These are phyloP conservation scores for Pholiota microspora DNA, from an alignment of 768 basidiomycete genomes.

Conservation along the genomic window DNA sequence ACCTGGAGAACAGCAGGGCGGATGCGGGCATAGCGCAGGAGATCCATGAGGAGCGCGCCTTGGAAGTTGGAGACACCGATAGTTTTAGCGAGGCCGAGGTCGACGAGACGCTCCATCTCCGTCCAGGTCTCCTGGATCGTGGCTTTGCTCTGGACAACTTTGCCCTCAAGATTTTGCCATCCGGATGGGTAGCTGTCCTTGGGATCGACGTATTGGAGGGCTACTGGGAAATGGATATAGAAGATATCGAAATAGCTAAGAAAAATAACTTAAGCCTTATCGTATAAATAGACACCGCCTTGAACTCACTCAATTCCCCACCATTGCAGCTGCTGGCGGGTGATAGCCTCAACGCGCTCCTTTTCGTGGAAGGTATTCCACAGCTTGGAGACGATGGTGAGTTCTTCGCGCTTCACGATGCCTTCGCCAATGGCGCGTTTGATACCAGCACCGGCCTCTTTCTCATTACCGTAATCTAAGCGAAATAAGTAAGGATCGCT, in stretches of 20 bases:
- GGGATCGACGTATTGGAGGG: constrained; percentile 80
- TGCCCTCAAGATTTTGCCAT: constrained; percentile 75
- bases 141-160: constrained; percentile 62
- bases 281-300: background rate
- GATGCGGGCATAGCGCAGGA: constrained; percentile 76
- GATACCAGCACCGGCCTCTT: constrained; percentile 79
- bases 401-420: constrained; percentile 20
- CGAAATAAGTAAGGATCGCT: background rate
- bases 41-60: constrained; percentile 69
- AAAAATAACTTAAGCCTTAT: background rate
- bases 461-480: constrained; percentile 85
- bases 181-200: constrained; percentile 75
- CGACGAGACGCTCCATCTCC: constrained; percentile 78
- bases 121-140: constrained; percentile 83
- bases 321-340: constrained; percentile 55
- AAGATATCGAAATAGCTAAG: constrained; percentile 70
- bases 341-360: constrained; percentile 56
- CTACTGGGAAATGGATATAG: constrained; percentile 83
- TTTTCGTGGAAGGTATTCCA: constrained; percentile 90
- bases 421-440: constrained; percentile 33
- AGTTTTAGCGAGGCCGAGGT: constrained; percentile 68
- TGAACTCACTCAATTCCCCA: constrained; percentile 70
- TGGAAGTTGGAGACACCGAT: constrained; percentile 80
- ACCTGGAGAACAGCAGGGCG: constrained; percentile 71
- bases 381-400: constrained; percentile 81